Conservation (phyloP, 352 stramenopile species). For the Halophytophthora polymorphica region DNA sequence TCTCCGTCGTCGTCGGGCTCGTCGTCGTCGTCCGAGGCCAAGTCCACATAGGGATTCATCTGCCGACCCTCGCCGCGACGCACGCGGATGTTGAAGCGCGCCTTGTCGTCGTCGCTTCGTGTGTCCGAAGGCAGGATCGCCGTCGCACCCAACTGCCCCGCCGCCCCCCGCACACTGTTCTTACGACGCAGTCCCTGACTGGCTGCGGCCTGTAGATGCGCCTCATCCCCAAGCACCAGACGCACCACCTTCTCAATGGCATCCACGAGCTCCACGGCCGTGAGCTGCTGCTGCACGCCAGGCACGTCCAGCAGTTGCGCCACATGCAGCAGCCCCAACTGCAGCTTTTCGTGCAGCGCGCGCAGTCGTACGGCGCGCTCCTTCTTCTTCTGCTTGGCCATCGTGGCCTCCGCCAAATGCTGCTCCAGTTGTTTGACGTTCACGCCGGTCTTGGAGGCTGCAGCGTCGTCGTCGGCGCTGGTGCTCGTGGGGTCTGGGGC, state of each 20-base stretch:
- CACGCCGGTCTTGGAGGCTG: conserved; percentile 27
- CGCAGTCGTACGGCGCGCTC: conserved; percentile 56
- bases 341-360: conserved; percentile 64
- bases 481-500: conserved; percentile 11
- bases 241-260: conserved; percentile 78
- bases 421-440: conserved; percentile 73
- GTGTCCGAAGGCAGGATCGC: conserved; percentile 28
- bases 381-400: conserved; percentile 66
- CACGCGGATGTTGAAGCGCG: conserved; percentile 78
- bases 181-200: conserved; percentile 61
- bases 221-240: conserved; percentile 71
- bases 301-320: conserved; percentile 66
- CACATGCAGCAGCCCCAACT: conserved; percentile 76
- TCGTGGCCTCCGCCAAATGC: conserved; percentile 44
- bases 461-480: conserved; percentile 12
- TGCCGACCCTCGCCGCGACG: conserved; percentile 37
- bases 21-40: conserved; percentile 23
- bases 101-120: conserved; percentile 56
- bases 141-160: conserved; percentile 24
- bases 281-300: conserved; percentile 37
- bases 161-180: conserved; percentile 61
- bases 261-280: conserved; percentile 62
- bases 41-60: conserved; percentile 67
- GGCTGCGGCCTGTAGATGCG: conserved; percentile 44
- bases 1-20: conserved; percentile 25